These are phyloP conservation scores for Papiliotrema fonsecae DNA, from an alignment of 1,284 basidiomycete species.

Conservation along the genomic window DNA sequence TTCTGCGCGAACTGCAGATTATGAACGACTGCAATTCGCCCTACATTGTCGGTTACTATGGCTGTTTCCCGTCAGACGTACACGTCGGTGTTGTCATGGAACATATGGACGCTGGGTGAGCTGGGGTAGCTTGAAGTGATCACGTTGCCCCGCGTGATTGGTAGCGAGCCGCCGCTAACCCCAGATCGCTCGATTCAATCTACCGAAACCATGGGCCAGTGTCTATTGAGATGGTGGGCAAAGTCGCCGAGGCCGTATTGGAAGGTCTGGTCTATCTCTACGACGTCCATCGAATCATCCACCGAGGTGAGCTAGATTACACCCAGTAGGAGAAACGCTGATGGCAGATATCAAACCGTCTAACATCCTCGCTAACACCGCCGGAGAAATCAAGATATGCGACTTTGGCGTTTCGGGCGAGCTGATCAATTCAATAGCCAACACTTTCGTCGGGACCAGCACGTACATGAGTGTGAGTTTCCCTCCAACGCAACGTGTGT, in stretches of 20 bases:
- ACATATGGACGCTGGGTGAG: slow-evolving; percentile 69
- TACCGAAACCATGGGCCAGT: slow-evolving; percentile 91
- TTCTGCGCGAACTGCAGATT: slow-evolving; percentile 93
- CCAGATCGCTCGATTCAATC: slow-evolving; percentile 71
- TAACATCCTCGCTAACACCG: slow-evolving; percentile 90
- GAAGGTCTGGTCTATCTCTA: slow-evolving; percentile 96
- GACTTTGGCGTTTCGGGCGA: slow-evolving; percentile 99
- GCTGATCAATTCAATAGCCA: slow-evolving; percentile 96
- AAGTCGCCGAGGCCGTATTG: slow-evolving; percentile 87
- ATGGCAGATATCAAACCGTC: slow-evolving; percentile 92
- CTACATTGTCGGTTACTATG: slow-evolving; percentile 94
- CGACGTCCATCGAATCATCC: slow-evolving; percentile 98
- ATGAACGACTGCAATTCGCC: slow-evolving; percentile 93
- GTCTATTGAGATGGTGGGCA: slow-evolving; percentile 80
- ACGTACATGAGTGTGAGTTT: slow-evolving; percentile 97
- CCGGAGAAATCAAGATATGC: slow-evolving; percentile 94
- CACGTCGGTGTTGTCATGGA: slow-evolving; percentile 99
- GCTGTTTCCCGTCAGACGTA: slow-evolving; percentile 90
- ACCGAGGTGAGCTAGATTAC: slow-evolving; percentile 66
- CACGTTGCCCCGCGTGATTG: too few species aligned
- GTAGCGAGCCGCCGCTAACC: too few species aligned
- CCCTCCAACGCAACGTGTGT: neutral
- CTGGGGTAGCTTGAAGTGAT: neutral
- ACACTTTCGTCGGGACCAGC: slow-evolving; percentile 97
- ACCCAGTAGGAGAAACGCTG: neutral